Evolutionary conservation across 164 flowering plant species (phyloP).

Genomic region (Sextonia rubra): DNA sequence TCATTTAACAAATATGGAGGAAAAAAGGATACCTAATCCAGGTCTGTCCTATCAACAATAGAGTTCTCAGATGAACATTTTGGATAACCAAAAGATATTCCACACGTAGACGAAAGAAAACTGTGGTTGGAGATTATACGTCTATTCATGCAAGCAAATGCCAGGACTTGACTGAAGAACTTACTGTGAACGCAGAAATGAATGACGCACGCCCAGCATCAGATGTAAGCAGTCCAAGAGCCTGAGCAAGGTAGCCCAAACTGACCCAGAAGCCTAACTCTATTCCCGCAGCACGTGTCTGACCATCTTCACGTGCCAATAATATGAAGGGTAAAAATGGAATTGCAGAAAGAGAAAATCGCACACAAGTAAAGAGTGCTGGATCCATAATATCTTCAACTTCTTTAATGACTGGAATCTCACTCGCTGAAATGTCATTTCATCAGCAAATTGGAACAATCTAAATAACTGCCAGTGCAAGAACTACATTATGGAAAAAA

Average conservation of each 20-base stretch:
- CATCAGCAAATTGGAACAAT: constrained; percentile 3
- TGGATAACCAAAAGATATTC: not conserved
- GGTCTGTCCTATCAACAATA: not conserved
- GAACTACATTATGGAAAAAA: not conserved
- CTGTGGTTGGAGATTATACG: not conserved
- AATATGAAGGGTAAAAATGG: constrained; percentile 70
- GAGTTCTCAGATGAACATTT: not conserved
- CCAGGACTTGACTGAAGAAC: constrained; percentile 12
- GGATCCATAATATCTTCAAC: constrained; percentile 74
- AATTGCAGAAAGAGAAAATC: constrained; percentile 63
- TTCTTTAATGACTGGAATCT: constrained; percentile 76
- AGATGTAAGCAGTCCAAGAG: constrained; percentile 74
- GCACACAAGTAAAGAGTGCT: constrained; percentile 59
- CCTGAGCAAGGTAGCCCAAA: constrained; percentile 76
- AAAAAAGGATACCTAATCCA: not conserved
- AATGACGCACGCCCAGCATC: constrained; percentile 94
- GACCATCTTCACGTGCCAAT: constrained; percentile 41
- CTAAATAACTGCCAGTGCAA: not conserved
- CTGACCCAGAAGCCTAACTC: constrained; percentile 92
- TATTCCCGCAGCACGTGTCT: constrained; percentile 62
- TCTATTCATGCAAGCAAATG: constrained; percentile 3
- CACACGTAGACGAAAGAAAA: not conserved
- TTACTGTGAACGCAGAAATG: constrained; percentile 70
- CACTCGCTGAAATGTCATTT: constrained; percentile 52
- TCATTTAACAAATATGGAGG: not conserved